Percentiles rank a stretch among this genome's conserved stretches.
These are phyloP conservation scores for Lachancea meyersii DNA, from an alignment of 805 yeast genomes.

Conservation along the genomic window DNA sequence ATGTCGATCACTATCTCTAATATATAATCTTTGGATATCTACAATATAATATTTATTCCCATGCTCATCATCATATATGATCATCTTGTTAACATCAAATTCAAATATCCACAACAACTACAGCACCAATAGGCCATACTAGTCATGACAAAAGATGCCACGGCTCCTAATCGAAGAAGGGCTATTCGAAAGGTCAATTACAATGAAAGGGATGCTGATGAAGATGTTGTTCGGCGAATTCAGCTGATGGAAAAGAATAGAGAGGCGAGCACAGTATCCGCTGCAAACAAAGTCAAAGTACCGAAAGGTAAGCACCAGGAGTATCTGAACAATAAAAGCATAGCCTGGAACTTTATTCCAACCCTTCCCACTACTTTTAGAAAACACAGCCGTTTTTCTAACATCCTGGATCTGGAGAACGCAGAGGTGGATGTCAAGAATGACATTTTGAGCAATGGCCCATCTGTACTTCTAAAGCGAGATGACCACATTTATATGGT, in stretches of 20 bases:
- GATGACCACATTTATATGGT: slow-evolving; percentile 72
- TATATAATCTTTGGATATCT: too few species aligned
- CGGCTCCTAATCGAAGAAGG: slow-evolving; percentile 13
- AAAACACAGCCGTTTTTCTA: slow-evolving; percentile 32
- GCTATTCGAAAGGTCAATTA: slow-evolving; percentile 23
- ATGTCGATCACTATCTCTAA: too few species aligned
- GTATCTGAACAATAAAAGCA: slow-evolving; percentile 21
- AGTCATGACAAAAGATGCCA: slow-evolving; percentile 1
- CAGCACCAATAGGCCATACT: not conserved
- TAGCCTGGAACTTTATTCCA: slow-evolving; percentile 30
- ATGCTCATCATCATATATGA: too few species aligned
- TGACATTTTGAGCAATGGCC: slow-evolving; percentile 22
- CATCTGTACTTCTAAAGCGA: slow-evolving; percentile 20
- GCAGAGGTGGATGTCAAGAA: slow-evolving; percentile 32
- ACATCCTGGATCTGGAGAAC: slow-evolving; percentile 35
- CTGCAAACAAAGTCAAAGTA: slow-evolving; percentile 2
- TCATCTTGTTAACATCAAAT: too few species aligned
- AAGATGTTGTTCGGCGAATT: slow-evolving; percentile 19
- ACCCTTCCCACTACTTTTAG: slow-evolving; percentile 28
- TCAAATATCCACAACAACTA: not conserved
- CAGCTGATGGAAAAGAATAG: slow-evolving; percentile 15
- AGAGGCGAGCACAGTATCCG: slow-evolving; percentile 1
- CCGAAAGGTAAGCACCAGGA: slow-evolving; percentile 18
- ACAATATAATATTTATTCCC: too few species aligned
- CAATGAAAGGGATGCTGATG: slow-evolving; percentile 26